Evolutionary conservation across 2,329 filamentous ascomycete genomes (phyloP).

Genomic region (Alternaria alternata): DNA sequence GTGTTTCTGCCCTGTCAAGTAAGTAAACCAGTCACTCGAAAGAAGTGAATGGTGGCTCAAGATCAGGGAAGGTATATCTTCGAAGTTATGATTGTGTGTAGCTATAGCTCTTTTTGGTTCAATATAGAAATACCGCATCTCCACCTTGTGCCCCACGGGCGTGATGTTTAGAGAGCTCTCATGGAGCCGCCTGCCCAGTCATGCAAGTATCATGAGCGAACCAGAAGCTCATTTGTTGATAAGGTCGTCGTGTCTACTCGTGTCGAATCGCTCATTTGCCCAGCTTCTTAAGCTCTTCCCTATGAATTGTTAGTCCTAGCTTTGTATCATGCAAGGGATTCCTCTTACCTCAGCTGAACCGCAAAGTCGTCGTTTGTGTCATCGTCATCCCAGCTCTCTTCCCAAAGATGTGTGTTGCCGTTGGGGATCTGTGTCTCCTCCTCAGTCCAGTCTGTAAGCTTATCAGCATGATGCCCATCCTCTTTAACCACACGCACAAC

Average conservation of each 20-base stretch:
- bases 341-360: constrained; percentile 83
- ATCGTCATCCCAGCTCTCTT: constrained; percentile 99
- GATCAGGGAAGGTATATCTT: constrained; percentile 41
- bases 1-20: constrained; percentile 88
- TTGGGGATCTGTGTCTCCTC: constrained; percentile 86
- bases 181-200: neutral
- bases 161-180: neutral
- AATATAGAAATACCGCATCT: constrained; percentile 27
- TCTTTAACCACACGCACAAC: neutral
- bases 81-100: constrained; percentile 48
- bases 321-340: neutral
- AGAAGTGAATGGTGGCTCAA: constrained; percentile 34
- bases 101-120: constrained; percentile 36
- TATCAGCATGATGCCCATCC: constrained; percentile 17
- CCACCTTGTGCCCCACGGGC: constrained; percentile 3
- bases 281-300: constrained; percentile 94
- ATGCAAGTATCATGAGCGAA: neutral
- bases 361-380: constrained; percentile 97
- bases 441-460: constrained; percentile 77
- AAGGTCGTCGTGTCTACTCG: neutral
- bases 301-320: constrained; percentile 45
- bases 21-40: constrained; percentile 58
- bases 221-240: neutral
- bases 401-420: constrained; percentile 88
- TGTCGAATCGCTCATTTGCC: constrained; percentile 63